Evolutionary conservation across 225 moss, liverwort and hornwort species (phyloP).

Genomic region (Neckera pumila): DNA sequence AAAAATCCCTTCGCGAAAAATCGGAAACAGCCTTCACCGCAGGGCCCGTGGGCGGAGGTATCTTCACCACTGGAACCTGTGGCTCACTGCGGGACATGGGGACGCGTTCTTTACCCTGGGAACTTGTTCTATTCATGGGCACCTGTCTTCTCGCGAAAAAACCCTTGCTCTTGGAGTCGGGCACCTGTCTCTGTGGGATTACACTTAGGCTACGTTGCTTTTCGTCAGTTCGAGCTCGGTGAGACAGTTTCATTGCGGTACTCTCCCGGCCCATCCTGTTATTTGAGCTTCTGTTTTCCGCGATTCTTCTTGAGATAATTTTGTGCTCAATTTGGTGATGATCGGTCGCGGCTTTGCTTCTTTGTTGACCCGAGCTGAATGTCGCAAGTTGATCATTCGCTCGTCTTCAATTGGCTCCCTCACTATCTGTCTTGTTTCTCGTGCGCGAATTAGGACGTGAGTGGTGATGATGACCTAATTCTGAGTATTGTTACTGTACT

Average conservation of each 20-base stretch:
- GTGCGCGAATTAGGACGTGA: not conserved
- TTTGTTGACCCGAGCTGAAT: not conserved
- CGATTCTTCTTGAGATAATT: not conserved
- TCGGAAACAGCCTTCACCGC: not conserved
- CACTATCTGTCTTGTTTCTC: not conserved
- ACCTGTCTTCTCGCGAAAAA: not conserved
- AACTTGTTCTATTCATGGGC: not conserved
- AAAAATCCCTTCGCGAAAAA: not conserved
- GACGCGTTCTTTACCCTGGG: not conserved
- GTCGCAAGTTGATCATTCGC: not conserved
- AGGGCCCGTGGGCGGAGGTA: not conserved
- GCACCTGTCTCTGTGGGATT: not conserved
- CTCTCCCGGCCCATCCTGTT: not conserved
- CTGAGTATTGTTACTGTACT: not conserved
- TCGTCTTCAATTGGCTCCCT: not conserved
- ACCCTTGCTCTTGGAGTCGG: not conserved
- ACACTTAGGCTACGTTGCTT: not conserved
- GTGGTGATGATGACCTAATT: not conserved
- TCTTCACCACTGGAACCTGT: not conserved
- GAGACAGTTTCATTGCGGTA: not conserved
- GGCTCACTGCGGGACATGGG: not conserved
- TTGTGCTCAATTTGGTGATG: not conserved
- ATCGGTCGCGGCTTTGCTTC: not conserved
- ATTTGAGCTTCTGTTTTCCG: not conserved
- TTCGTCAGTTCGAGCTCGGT: not conserved